phyloP scores from a whole-genome alignment of 1,139 yeast species.

The Sugiyamaella neomexicana region DNA sequence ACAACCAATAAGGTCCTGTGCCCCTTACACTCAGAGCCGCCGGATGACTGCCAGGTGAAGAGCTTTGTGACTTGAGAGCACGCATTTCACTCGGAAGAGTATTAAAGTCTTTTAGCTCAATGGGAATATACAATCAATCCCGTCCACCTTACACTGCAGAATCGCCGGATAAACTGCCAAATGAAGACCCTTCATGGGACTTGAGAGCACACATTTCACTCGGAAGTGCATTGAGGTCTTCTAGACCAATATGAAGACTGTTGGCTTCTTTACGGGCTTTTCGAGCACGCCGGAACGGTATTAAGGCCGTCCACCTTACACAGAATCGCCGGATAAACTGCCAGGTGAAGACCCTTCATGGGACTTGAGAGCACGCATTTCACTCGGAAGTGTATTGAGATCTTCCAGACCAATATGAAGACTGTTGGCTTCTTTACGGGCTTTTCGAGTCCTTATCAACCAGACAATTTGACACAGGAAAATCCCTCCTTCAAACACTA shows the following conservation, averaged over 20 bases:
- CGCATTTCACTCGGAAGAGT: neutral
- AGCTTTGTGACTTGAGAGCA: neutral
- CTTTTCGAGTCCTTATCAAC: slow-evolving; percentile 55
- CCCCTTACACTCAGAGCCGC: too few relatives aligned
- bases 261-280: slow-evolving; percentile 24
- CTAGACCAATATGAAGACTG: neutral
- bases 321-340: neutral
- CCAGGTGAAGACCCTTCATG: neutral
- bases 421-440: slow-evolving; percentile 21
- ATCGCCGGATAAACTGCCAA: neutral
- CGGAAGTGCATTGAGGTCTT: neutral
- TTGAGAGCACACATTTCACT: neutral
- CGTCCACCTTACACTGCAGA: too few relatives aligned
- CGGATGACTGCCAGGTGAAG: neutral
- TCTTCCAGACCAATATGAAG: neutral
- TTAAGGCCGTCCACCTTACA: too few relatives aligned
- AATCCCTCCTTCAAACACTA: slow-evolving; percentile 75
- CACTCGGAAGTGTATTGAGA: neutral
- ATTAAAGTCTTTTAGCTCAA: neutral
- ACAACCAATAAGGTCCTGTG: too few relatives aligned
- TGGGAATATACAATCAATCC: too few relatives aligned
- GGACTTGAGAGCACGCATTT: neutral
- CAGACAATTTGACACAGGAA: slow-evolving; percentile 68
- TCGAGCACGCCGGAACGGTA: slow-evolving; percentile 41
- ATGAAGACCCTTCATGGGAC: neutral